Evolutionary conservation across 495 filamentous ascomycete species (phyloP).

Genomic region (Umbilicaria muhlenbergii): DNA sequence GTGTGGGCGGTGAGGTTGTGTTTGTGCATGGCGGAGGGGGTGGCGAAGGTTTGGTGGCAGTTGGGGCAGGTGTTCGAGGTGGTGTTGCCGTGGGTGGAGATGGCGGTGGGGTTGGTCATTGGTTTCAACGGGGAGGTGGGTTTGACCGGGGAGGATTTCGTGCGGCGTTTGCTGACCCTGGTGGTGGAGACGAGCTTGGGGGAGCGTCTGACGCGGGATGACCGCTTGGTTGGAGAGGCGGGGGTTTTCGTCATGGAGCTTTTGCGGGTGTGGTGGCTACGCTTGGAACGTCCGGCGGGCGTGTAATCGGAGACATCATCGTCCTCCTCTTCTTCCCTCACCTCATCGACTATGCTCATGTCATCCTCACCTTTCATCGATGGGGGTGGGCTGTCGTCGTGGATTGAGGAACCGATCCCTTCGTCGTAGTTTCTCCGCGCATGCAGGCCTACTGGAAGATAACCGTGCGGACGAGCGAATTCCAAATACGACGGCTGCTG

Average conservation of each 20-base stretch:
- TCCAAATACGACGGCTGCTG: too few species aligned
- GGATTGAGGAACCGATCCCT: too few species aligned
- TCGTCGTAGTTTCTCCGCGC: too few species aligned
- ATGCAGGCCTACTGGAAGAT: too few species aligned
- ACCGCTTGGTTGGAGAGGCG: neutral
- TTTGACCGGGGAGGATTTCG: neutral
- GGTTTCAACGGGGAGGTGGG: neutral
- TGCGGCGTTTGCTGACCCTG: neutral
- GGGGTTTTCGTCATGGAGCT: neutral
- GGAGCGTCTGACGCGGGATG: neutral
- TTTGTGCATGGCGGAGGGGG: conserved; percentile 10
- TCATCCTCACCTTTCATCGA: conserved; percentile 2
- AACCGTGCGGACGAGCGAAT: too few species aligned
- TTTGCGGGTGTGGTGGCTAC: neutral
- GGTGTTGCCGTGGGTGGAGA: neutral
- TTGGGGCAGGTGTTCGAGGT: conserved; percentile 6
- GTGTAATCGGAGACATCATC: conserved; percentile 6
- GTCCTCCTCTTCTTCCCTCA: conserved; percentile 2
- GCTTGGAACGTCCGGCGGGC: neutral
- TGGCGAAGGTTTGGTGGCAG: conserved; percentile 6
- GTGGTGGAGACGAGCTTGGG: neutral
- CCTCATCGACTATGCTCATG: conserved; percentile 6
- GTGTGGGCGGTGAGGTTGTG: conserved; percentile 21
- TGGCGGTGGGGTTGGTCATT: neutral
- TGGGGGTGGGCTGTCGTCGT: too few species aligned